Base-by-base conservation (phyloP, 2,329 filamentous ascomycete species). In the Talaromyces sp. region DNA sequence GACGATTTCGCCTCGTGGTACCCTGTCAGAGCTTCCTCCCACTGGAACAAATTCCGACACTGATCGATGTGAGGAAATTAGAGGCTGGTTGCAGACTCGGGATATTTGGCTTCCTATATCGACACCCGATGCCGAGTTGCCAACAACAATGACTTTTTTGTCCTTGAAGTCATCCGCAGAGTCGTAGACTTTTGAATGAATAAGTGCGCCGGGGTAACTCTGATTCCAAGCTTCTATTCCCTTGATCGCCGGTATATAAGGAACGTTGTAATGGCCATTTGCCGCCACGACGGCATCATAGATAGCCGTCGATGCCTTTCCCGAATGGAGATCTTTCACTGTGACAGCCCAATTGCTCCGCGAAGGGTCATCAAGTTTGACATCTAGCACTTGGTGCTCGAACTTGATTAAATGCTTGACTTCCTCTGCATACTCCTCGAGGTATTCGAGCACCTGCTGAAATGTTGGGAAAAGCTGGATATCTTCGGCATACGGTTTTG, bases 91-190 rank as follows among this genome's bases (percentile, higher is more conserved):
- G 70, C 86, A 87, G 40, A 87, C 81, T 8, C 78, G 71, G 56
- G 82, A 84, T 68, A 96, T 89, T 72, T 97, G 94, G 2, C 82
- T 78, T 16, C 89, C 89, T 67, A 97, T 91, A 70, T 97, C 94
- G 16, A 92, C 77, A 0, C 92, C 94, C 0, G 91, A 96, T 0
- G 92, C 89, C 0, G 89, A 89, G 68, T 91, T 95, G 9, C 94
- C 94, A 0, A 97, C 87, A 0, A 97, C 83, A 5, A 97, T 75
- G 12, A 95, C 90, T 73, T 91, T 95, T 73, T 90, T 89, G 59
- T 79, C 81, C 1, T 72, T 72, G 68, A 88, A 96, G 0, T 78
- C 69, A 23, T 85, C 82, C 0, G 90, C 83, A 0, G 76, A 82
- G 47, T 92, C 88, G 71, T 92, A 98, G 61, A 87, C 86, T 73